Conservation (phyloP, 257 asterid genomes). For the Datura wrightii region DNA sequence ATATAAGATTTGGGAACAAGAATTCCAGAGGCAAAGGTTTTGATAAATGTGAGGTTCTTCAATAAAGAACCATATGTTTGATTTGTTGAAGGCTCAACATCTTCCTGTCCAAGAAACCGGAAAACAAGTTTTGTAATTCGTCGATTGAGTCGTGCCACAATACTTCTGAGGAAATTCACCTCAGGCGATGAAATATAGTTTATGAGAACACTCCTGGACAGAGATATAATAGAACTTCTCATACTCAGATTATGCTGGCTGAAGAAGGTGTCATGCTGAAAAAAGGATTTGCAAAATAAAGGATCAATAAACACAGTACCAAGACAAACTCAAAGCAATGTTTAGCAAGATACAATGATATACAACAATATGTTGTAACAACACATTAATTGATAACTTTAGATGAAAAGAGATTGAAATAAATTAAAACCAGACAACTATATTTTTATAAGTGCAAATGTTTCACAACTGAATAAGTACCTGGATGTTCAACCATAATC, state of each 20-base stretch:
- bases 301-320: constrained; percentile 1
- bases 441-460: not conserved
- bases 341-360: constrained; percentile 7
- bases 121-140: constrained; percentile 68
- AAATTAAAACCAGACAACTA: not conserved
- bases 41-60: constrained; percentile 68
- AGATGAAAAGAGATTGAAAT: not conserved
- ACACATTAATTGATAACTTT: not conserved
- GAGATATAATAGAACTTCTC: constrained; percentile 66
- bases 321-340: not conserved
- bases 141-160: constrained; percentile 53
- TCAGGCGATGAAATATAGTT: constrained; percentile 86
- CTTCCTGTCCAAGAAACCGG: constrained; percentile 56
- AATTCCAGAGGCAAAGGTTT: constrained; percentile 80
- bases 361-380: not conserved
- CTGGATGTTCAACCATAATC: constrained; percentile 76
- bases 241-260: constrained; percentile 72
- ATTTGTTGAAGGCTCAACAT: constrained; percentile 75
- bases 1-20: constrained; percentile 80
- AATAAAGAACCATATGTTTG: constrained; percentile 68
- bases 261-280: constrained; percentile 78
- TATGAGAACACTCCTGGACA: constrained; percentile 56
- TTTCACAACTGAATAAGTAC: constrained; percentile 39
- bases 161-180: constrained; percentile 72
- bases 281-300: constrained; percentile 28